These are phyloP conservation scores for Backusella liffmaniae DNA, from an alignment of 192 early-diverging fungal genomes.

Conservation along the genomic window DNA sequence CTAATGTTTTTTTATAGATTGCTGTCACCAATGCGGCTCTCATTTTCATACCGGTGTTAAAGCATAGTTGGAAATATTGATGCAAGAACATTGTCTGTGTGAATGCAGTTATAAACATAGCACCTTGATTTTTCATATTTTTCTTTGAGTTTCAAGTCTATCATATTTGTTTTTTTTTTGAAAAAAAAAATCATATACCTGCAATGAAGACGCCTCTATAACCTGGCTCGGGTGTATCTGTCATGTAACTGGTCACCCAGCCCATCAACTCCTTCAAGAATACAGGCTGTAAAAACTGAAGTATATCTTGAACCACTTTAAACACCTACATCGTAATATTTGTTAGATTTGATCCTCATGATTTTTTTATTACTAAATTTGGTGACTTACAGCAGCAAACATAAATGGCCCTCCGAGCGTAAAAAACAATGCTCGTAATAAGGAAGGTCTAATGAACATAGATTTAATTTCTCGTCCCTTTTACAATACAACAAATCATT, in stretches of 20 bases:
- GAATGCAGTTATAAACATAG: constrained; percentile 75
- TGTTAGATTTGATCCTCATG: neutral
- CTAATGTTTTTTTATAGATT: constrained; percentile 82
- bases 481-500: constrained; percentile 6
- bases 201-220: constrained; percentile 78
- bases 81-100: constrained; percentile 78
- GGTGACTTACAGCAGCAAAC: constrained; percentile 52
- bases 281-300: constrained; percentile 75
- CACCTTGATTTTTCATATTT: constrained; percentile 18
- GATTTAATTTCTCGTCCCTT: neutral
- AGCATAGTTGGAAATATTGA: constrained; percentile 84
- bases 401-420: constrained; percentile 65
- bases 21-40: constrained; percentile 72
- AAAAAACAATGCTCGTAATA: constrained; percentile 54
- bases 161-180: neutral
- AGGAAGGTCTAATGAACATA: constrained; percentile 56
- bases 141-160: neutral
- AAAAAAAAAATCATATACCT: constrained; percentile 10
- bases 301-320: constrained; percentile 71
- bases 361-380: neutral
- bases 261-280: constrained; percentile 68
- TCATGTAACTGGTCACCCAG: constrained; percentile 57
- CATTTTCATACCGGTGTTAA: constrained; percentile 67
- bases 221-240: constrained; percentile 53
- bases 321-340: constrained; percentile 42